Evolutionary conservation across 805 yeast species (phyloP).

Genomic region (Candida wancherniae): DNA sequence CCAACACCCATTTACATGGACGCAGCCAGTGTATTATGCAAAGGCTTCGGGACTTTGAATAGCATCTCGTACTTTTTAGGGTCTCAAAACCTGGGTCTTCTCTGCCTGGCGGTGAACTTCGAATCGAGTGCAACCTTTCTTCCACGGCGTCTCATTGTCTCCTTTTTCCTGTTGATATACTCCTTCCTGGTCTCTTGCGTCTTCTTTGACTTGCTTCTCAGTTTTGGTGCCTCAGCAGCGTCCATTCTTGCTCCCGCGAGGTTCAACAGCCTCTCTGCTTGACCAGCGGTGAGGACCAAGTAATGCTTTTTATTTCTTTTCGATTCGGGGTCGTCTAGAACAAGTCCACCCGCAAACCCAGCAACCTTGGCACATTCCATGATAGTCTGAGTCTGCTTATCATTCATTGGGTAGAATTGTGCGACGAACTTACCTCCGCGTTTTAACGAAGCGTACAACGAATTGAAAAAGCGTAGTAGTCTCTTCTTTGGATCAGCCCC

Average conservation of each 20-base stretch:
- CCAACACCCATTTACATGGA: no score
- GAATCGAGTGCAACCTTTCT: conserved; percentile 85
- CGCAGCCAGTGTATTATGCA: no score
- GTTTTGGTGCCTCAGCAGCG: conserved; percentile 41
- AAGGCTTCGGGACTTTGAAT: no score
- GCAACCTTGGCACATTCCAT: conserved; percentile 83
- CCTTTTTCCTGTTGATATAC: conserved; percentile 87
- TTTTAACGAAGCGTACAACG: conserved; percentile 77
- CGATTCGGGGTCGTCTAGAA: conserved; percentile 89
- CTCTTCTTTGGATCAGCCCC: conserved; percentile 80
- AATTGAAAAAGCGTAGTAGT: conserved; percentile 75
- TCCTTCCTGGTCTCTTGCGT: conserved; percentile 72
- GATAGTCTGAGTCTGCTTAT: conserved; percentile 74
- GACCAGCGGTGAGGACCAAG: conserved; percentile 83
- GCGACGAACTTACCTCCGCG: conserved; percentile 98
- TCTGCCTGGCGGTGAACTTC: conserved; percentile 80
- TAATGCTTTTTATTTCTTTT: conserved; percentile 89
- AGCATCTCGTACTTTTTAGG: no score
- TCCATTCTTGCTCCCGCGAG: conserved; percentile 80
- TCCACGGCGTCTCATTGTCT: conserved; percentile 87
- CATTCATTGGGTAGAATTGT: conserved; percentile 93
- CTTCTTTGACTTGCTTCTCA: conserved; percentile 46
- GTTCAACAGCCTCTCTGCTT: conserved; percentile 68
- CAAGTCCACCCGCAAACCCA: conserved; percentile 94
- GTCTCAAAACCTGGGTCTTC: conserved; percentile 42